Conservation (phyloP, 75 land plant species). For the Picea glauca region DNA sequence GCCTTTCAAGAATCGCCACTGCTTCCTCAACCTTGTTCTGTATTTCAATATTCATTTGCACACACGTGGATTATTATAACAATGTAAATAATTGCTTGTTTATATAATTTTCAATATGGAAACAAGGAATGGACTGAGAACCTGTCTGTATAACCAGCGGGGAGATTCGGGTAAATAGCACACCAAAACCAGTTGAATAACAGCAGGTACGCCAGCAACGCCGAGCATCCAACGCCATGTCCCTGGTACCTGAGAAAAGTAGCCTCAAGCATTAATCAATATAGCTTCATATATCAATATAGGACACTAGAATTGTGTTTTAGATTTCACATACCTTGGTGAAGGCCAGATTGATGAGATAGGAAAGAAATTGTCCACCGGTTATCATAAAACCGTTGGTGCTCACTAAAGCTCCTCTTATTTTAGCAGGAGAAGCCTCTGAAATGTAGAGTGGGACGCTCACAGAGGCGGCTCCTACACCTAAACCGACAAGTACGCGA, state of each 20-base stretch:
- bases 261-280: background rate
- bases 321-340: slow-evolving; percentile 37
- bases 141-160: slow-evolving; percentile 41
- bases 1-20: slow-evolving; percentile 14
- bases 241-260: slow-evolving; percentile 33
- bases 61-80: background rate
- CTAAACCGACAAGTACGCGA: slow-evolving; percentile 69
- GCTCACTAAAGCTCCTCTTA: slow-evolving; percentile 80
- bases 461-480: slow-evolving; percentile 87
- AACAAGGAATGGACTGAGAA: slow-evolving; percentile 4
- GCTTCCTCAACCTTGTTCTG: slow-evolving; percentile 36
- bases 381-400: slow-evolving; percentile 77
- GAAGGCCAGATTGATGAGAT: slow-evolving; percentile 75
- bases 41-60: background rate
- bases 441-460: slow-evolving; percentile 84
- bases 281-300: background rate
- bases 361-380: slow-evolving; percentile 79
- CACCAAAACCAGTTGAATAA: slow-evolving; percentile 29
- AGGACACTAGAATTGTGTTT: background rate
- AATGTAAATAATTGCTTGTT: background rate
- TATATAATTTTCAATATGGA: background rate
- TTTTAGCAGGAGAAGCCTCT: slow-evolving; percentile 78
- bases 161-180: slow-evolving; percentile 47
- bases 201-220: slow-evolving; percentile 40
- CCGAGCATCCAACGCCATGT: slow-evolving; percentile 66